phyloP scores from a whole-genome alignment of 495 filamentous ascomycete genomes.

The Astrothelium macrocarpum region DNA sequence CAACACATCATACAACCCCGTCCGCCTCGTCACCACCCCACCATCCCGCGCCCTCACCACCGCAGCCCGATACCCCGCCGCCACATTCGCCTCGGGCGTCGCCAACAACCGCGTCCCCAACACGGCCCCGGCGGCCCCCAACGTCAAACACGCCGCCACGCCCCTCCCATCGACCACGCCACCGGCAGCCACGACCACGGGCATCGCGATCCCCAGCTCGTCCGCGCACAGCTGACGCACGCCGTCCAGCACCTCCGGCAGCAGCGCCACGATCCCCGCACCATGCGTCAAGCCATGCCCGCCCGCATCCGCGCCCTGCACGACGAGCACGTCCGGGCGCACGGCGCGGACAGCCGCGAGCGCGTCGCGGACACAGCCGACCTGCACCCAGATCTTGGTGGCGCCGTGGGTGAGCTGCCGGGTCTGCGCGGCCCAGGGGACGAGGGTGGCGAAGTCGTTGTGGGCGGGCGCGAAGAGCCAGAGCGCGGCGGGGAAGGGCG shows the following conservation, averaged over 20 bases:
- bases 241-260: conserved; percentile 52
- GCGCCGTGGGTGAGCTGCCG: conserved; percentile 34
- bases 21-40: conserved; percentile 52
- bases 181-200: conserved; percentile 56
- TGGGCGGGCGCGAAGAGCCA: conserved; percentile 66
- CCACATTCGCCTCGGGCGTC: conserved; percentile 52
- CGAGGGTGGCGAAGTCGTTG: conserved; percentile 38
- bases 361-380: conserved; percentile 52
- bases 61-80: conserved; percentile 49
- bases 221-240: conserved; percentile 31
- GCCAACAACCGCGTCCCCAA: conserved; percentile 68
- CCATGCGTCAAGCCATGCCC: conserved; percentile 59
- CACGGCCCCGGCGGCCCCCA: conserved; percentile 58
- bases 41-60: conserved; percentile 54
- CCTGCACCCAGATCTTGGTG: conserved; percentile 58
- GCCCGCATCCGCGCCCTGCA: conserved; percentile 66
- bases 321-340: conserved; percentile 56
- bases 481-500: conserved; percentile 49
- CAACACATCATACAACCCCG: conserved; percentile 59
- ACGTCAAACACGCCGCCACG: conserved; percentile 50
- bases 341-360: conserved; percentile 30
- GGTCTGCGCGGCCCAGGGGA: conserved; percentile 45
- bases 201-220: conserved; percentile 25
- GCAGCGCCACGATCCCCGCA: conserved; percentile 46
- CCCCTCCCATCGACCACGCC: conserved; percentile 61